Base-by-base conservation (phyloP, 345 rosid species). In the Ricinus communis region DNA sequence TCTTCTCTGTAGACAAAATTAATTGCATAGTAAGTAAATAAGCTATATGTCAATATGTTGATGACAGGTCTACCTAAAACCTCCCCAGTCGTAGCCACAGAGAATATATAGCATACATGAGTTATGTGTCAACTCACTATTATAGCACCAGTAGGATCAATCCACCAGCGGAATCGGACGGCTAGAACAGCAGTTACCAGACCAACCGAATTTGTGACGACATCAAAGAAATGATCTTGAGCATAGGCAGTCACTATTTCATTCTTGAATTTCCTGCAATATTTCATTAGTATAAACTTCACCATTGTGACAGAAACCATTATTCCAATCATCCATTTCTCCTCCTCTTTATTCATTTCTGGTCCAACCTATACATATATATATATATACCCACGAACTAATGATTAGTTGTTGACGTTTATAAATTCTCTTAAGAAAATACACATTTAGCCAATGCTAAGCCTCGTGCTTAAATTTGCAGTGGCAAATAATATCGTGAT, bases 281-380 rank as follows among this genome's bases (percentile, higher is more conserved):
- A 81, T 0, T 78, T 57, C 82, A 78, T 81, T 9, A 81, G 82
- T 56, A 66, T 24, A 66, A 81, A 81, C 77, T 81, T 81, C 75
- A 81, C 77, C 6, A 15, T 68, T 0, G 85, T 75, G 38, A 81
- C 80, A 0, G 61, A 59, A 13, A 72, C 77, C 85, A 81, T 81
- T 16, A 81, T 81, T 5, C 75, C 75, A n/a, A 78, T 70, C 85
- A 81, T 78, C 85, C 85, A 81, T 49, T 38, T 78, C 80, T 81
- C 82, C 71, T 75, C 49, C 43, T 36, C 62, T 19, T 10, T 62
- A 63, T 71, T 33, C 21, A 53, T 68, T 5, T 72, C 73, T 24
- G 85, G 75, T 3, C 75, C 80, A 24, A 68, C 61, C 84, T 81
- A 62, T 5, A 66, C 38, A 33, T 33, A 33, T 33, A 33, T 33